phyloP scores from a whole-genome alignment of 345 rosid species.

The Populus nigra region DNA sequence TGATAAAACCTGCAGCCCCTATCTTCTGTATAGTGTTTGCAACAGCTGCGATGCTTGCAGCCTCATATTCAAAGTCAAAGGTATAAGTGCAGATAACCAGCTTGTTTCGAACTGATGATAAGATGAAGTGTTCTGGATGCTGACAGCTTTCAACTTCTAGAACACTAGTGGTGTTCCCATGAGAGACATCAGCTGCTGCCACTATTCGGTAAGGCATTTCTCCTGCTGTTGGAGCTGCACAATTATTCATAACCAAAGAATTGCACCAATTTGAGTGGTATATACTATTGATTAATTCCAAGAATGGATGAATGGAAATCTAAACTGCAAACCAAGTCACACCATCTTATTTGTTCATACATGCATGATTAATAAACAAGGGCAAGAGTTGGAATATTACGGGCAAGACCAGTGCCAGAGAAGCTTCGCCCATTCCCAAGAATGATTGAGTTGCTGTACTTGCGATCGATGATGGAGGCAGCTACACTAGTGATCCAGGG shows the following conservation, averaged over 20 bases:
- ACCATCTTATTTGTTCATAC: background rate
- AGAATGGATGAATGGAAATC: background rate
- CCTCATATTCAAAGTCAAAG: conserved; percentile 37
- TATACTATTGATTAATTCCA: background rate
- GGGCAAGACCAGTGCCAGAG: conserved; percentile 44
- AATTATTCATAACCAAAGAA: background rate
- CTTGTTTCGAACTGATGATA: conserved; percentile 27
- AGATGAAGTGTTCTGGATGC: conserved; percentile 36
- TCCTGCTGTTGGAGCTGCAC: conserved; percentile 47
- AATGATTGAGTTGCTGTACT: conserved; percentile 31
- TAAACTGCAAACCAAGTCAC: background rate
- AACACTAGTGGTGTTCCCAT: conserved; percentile 25
- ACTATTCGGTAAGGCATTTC: conserved; percentile 26
- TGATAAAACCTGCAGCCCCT: conserved; percentile 53
- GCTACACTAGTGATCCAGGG: conserved; percentile 53
- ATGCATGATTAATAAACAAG: background rate
- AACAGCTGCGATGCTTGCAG: conserved; percentile 36
- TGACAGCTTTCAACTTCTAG: conserved; percentile 41
- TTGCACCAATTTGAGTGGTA: background rate
- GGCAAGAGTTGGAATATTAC: conserved; percentile 22
- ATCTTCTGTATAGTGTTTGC: conserved; percentile 37
- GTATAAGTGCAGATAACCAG: conserved; percentile 44
- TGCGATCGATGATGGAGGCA: conserved; percentile 47
- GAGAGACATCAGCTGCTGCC: conserved; percentile 46
- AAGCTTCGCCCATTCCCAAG: conserved; percentile 39